Conservation (phyloP, 2,329 filamentous ascomycete species). For the Trichophyton mentagrophytes region DNA sequence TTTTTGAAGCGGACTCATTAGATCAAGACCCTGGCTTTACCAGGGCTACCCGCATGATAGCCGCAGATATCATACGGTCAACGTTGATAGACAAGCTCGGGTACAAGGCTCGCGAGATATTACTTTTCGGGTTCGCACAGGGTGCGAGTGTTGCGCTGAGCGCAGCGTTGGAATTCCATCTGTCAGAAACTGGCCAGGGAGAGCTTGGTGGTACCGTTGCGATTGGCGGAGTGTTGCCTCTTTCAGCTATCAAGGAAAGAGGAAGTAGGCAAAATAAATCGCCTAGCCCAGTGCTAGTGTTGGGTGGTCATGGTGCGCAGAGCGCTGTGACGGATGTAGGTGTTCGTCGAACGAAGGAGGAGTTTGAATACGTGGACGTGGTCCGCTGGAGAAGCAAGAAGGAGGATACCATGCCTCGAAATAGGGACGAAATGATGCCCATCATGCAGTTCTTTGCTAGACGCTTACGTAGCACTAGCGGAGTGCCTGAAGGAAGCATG, state of each 20-base stretch:
- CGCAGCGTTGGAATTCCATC: constrained; percentile 36
- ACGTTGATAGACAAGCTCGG: constrained; percentile 45
- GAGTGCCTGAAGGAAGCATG: constrained; percentile 35
- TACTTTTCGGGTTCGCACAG: constrained; percentile 56
- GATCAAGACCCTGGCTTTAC: constrained; percentile 52
- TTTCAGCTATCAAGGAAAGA: constrained; percentile 20
- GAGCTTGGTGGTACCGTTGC: constrained; percentile 31
- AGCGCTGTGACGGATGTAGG: constrained; percentile 49
- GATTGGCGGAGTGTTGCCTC: constrained; percentile 31
- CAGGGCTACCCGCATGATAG: constrained; percentile 36
- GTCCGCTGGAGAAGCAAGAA: constrained; percentile 55
- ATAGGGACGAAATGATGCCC: constrained; percentile 73
- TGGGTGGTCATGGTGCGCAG: constrained; percentile 28
- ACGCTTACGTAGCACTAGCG: constrained; percentile 31
- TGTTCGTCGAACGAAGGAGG: constrained; percentile 49
- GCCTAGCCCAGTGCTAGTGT: constrained; percentile 31
- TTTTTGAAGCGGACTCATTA: constrained; percentile 43
- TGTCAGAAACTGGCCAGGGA: constrained; percentile 6
- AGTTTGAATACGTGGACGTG: constrained; percentile 55
- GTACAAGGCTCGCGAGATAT: constrained; percentile 47
- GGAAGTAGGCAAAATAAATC: constrained; percentile 20
- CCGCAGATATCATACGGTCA: constrained; percentile 40
- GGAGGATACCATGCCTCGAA: constrained; percentile 72
- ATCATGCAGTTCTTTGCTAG: constrained; percentile 63
- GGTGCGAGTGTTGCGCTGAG: constrained; percentile 52